Percentiles rank a stretch among this genome's conserved stretches.
These are phyloP conservation scores for Coemansia erecta DNA, from an alignment of 192 early-diverging fungal species.

Conservation along the genomic window DNA sequence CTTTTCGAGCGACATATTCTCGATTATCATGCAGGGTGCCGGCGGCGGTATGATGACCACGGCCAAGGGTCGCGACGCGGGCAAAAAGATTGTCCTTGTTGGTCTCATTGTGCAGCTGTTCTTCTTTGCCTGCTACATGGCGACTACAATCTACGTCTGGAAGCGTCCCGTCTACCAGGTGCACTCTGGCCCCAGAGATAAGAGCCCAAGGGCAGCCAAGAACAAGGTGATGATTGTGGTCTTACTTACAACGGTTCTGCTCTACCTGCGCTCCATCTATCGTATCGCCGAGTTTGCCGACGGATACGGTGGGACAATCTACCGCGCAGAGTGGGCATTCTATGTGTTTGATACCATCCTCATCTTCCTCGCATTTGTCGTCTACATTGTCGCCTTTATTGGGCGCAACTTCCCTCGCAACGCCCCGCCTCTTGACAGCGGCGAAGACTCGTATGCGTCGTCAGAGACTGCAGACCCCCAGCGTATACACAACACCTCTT, in stretches of 20 bases:
- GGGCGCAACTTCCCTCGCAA: constrained; percentile 19
- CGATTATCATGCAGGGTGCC: constrained; percentile 46
- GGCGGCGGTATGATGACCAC: constrained; percentile 50
- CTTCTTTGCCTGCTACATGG: constrained; percentile 47
- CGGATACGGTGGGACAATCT: constrained; percentile 40
- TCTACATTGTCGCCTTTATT: constrained; percentile 39
- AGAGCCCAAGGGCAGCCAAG: constrained; percentile 19
- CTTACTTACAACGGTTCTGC: constrained; percentile 27
- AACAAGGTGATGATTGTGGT: constrained; percentile 28
- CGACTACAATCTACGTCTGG: constrained; percentile 33
- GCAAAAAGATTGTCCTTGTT: constrained; percentile 41
- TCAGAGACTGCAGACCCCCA: too few species aligned
- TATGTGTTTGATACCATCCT: constrained; percentile 53
- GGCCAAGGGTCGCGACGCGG: constrained; percentile 10
- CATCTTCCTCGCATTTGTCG: constrained; percentile 41
- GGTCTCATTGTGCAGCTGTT: constrained; percentile 43
- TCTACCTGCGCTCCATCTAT: constrained; percentile 51
- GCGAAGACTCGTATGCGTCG: not conserved
- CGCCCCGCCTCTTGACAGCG: not conserved
- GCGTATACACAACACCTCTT: not conserved
- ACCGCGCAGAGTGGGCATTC: constrained; percentile 52
- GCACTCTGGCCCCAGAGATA: constrained; percentile 7
- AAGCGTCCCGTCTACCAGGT: constrained; percentile 20
- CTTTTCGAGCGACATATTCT: constrained; percentile 47
- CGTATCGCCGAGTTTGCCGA: constrained; percentile 52